Base-by-base conservation (phyloP, 257 asterid genomes). In the Jacaranda mimosifolia region DNA sequence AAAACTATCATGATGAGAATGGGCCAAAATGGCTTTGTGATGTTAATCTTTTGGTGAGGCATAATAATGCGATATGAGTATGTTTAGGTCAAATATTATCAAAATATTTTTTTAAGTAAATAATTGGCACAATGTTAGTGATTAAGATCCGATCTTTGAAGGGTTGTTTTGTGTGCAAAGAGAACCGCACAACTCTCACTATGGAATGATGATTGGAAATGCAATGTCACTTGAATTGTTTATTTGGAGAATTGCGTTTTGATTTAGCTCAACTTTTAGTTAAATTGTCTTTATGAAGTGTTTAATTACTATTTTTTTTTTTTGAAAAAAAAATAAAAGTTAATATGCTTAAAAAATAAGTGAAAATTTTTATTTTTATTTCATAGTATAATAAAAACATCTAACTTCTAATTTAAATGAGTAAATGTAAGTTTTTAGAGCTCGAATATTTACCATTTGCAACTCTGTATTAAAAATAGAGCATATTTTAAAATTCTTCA, bases 191-290 rank as follows among this genome's bases (percentile, higher is more conserved):
- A 42, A 70, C 63, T 40, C 6, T 45, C n/a, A 9, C 19, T 71
- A 32, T 80, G 80, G 83, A 74, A 68, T 80, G 83, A 60, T 80
- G 83, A 80, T 59, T 74, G 68, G 79, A 80, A 80, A 39, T 68
- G 73, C 83, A 74, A 74, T 42, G 40, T 74, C 75, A 26, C 9
- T 52, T 52, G 11, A 68, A 63, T 14, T 63, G 11, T 46, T 62
- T 36, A 63, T 35, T 63, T 63, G 18, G 18, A 19, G 13, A 19
- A 5, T 12, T 19, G 26, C 21, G 32, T 42, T 15, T 56, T 11
- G 57, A 42, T 17, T 56, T n/a, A 12, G 1, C 40, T 43, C 43
- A 6, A 32, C 48, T 19, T 58, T 67, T 67, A 7, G 4, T 40
- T 38, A 45, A 4, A 7, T 42, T 15, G 5, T 19, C n/a, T 39